These are phyloP conservation scores for Gossypium davidsonii DNA, from an alignment of 441 rosid species.

Conservation along the genomic window DNA sequence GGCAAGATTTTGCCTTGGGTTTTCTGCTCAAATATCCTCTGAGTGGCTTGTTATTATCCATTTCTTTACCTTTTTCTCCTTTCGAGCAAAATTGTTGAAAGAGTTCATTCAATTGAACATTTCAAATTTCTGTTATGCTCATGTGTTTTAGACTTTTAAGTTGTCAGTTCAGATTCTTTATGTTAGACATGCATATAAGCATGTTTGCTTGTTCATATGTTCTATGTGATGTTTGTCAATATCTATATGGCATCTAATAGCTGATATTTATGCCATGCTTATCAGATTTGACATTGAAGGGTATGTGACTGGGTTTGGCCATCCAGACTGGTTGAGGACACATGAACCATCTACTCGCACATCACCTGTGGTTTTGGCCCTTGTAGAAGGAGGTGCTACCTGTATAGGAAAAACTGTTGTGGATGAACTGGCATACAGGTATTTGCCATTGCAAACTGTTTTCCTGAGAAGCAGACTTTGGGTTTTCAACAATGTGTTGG, in stretches of 20 bases:
- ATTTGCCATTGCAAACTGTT: not conserved
- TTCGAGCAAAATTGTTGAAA: not conserved
- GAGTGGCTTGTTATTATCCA: not conserved
- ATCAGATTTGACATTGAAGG: conserved; percentile 81
- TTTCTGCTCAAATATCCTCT: not conserved
- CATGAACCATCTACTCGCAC: conserved; percentile 69
- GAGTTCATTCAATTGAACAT: not conserved
- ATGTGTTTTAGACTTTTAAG: not conserved
- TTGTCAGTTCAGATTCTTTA: not conserved
- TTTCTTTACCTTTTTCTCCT: not conserved
- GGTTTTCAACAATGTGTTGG: not conserved
- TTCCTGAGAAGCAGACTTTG: not conserved
- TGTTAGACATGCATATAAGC: not conserved
- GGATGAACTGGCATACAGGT: conserved; percentile 81
- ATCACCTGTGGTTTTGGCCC: conserved; percentile 54
- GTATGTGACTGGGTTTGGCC: conserved; percentile 84
- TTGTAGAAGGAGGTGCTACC: conserved; percentile 93
- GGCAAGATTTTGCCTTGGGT: not conserved
- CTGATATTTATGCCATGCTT: conserved; percentile 5
- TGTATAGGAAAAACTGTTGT: conserved; percentile 89
- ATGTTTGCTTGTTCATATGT: not conserved
- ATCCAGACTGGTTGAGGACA: conserved; percentile 85
- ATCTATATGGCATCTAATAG: not conserved
- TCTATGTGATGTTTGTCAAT: not conserved
- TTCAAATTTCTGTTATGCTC: not conserved